Conservation (phyloP, 179 eudicot species). For the Spergularia azorica region DNA sequence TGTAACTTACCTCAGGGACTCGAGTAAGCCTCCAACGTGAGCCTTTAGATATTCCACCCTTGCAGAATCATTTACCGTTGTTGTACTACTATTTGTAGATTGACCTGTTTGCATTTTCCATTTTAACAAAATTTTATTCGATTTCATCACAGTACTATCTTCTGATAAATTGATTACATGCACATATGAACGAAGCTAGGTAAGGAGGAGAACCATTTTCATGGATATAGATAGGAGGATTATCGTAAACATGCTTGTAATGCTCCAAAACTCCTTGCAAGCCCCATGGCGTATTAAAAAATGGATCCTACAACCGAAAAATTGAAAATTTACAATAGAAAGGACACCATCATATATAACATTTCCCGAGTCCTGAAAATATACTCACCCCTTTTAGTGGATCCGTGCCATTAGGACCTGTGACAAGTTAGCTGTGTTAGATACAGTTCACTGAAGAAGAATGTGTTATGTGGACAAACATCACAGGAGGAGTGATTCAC, state of each 20-base stretch:
- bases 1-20: conserved; percentile 11
- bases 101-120: conserved; percentile 18
- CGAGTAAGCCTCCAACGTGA: conserved; percentile 9
- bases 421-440: not conserved
- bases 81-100: not conserved
- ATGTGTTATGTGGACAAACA: too few relatives aligned
- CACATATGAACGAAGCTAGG: conserved; percentile 16
- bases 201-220: conserved; percentile 51
- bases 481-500: too few relatives aligned
- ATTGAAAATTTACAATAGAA: not conserved
- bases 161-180: conserved; percentile 15
- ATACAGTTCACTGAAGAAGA: too few relatives aligned
- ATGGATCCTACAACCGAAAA: not conserved
- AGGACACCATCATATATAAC: not conserved
- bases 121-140: not conserved
- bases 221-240: conserved; percentile 58
- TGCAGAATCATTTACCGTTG: not conserved
- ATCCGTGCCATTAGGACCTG: conserved; percentile 11
- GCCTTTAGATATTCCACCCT: conserved; percentile 13
- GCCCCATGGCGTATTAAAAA: conserved; percentile 38
- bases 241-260: conserved; percentile 48
- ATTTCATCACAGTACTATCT: not conserved
- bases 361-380: not conserved
- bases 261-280: conserved; percentile 48
- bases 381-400: conserved; percentile 15